Percentiles rank a stretch among this genome's conserved stretches.
Conservation (phyloP, 257 asterid genomes). For the Scutellaria barbata region DNA sequence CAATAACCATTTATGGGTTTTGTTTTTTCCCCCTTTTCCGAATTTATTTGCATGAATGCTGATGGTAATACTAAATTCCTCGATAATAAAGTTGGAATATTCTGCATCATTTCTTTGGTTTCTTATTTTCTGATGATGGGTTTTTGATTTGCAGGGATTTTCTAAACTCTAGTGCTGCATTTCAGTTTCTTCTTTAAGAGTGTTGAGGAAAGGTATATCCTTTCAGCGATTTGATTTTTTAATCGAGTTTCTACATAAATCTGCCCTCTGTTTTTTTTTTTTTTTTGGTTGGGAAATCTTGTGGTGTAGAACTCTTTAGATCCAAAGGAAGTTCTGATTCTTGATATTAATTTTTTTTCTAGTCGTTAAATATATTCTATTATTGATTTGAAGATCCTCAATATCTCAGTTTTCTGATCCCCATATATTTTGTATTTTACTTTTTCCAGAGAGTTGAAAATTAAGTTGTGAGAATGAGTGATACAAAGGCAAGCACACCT, state of each 20-base stretch:
- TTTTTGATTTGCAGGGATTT: constrained; percentile 40
- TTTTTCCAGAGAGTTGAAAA: constrained; percentile 34
- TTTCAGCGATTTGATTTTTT: constrained; percentile 5
- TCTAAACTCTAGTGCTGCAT: constrained; percentile 36
- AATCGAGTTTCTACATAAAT: constrained; percentile 18
- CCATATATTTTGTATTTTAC: neutral
- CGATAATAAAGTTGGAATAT: constrained; percentile 31
- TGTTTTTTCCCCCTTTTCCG: neutral
- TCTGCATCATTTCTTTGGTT: constrained; percentile 13
- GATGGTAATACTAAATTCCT: constrained; percentile 15
- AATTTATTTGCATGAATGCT: constrained; percentile 30
- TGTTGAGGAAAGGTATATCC: constrained; percentile 26
- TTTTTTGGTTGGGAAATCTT: neutral
- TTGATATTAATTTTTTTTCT: constrained; percentile 8
- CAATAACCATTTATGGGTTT: constrained; percentile 12
- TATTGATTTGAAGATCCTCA: constrained; percentile 17
- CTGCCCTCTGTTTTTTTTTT: neutral
- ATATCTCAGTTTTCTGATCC: constrained; percentile 14
- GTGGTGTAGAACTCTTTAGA: constrained; percentile 20
- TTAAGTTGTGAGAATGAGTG: constrained; percentile 49
- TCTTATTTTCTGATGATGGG: constrained; percentile 7
- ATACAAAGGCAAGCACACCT: constrained; percentile 45
- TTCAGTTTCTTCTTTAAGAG: constrained; percentile 26
- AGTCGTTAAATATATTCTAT: neutral
- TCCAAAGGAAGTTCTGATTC: constrained; percentile 14